Evolutionary conservation across 2,329 filamentous ascomycete genomes (phyloP), one percentile per base, ranked within the genome.

Genomic region (Periconia macrospinosa): DNA sequence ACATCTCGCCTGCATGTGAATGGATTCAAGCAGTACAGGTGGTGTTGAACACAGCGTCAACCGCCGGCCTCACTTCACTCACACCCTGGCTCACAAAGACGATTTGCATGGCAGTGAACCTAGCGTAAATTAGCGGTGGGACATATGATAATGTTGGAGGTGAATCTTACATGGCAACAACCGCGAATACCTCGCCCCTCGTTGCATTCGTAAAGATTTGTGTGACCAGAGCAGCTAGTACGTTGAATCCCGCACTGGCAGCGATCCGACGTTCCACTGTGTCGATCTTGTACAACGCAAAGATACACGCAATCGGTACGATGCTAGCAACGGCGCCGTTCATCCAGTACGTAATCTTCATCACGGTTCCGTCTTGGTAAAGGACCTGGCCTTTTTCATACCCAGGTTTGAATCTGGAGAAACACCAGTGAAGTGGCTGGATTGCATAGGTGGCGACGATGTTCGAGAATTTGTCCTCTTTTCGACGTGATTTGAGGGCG

Each of bases 111-210:
- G 55, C 55, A 20, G 55, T 18, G 30, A 53, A 54, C 1, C 56
- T 52, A 30, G n/a, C 9, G 23, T 20, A 23, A 6, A 23, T 50
- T 18, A 55, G 35, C 40, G 35, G 7, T 1, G 8, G 23, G 19
- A 37, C 20, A 18, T 11, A 20, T 20, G 27, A 46, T 35, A 23
- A 2, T 44, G 19, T 17, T 15, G n/a, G 42, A 23, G 30, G 23
- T 19, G 46, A 33, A 13, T 57, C 65, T 50, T 59, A 70, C 65
- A 62, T 62, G 30, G 65, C 59, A 6, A 61, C 64, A 13, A 68
- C 54, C 15, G 65, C 59, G 49, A 70, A 70, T 1, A 66, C 48
- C 20, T 69, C 62, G 3, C 54, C 47, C 6, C 64, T 56, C 30
- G 56, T 68, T 1, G 65, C 67, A 8, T 63, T 49, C 1, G 65